These are phyloP conservation scores for Sugiyamaella novakii DNA, from an alignment of 1,139 yeast genomes.

Conservation along the genomic window DNA sequence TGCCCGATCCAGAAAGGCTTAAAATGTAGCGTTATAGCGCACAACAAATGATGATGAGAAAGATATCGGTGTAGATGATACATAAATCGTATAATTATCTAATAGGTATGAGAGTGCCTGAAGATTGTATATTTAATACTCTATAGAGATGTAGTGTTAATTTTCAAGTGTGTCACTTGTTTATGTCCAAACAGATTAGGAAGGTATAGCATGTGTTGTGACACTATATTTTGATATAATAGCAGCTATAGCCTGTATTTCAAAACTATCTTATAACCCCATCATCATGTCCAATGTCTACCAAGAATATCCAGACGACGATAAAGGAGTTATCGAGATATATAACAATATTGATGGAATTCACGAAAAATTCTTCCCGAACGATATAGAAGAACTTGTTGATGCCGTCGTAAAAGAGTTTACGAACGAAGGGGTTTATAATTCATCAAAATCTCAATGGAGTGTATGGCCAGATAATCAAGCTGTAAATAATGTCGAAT, in stretches of 20 bases:
- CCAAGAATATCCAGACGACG: constrained; percentile 20
- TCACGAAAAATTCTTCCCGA: constrained; percentile 17
- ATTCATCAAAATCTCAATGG: constrained; percentile 12
- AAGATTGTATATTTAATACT: constrained; percentile 13
- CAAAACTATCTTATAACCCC: too few relatives aligned
- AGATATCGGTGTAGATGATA: constrained; percentile 2
- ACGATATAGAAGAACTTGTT: constrained; percentile 4
- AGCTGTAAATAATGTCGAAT: constrained; percentile 3
- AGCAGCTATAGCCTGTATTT: too few relatives aligned
- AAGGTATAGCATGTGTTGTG: too few relatives aligned
- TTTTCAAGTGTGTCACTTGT: not conserved
- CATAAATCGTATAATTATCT: constrained; percentile 2
- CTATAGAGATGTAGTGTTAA: constrained; percentile 14
- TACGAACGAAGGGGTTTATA: constrained; percentile 9
- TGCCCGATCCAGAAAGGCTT: constrained; percentile 25
- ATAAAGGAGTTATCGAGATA: constrained; percentile 16
- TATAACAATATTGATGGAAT: constrained; percentile 18
- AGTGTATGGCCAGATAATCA: constrained; percentile 12
- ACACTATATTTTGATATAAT: too few relatives aligned
- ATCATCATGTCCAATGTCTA: constrained; percentile 10
- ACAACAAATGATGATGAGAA: not conserved
- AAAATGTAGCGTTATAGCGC: constrained; percentile 3
- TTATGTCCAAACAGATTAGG: not conserved
- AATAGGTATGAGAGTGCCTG: not conserved
- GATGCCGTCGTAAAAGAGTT: constrained; percentile 12